A percentile compares a stretch with the other conserved stretches of the same genome.
These are phyloP conservation scores for Alternaria burnsii DNA, from an alignment of 2,329 filamentous ascomycete genomes.

Conservation along the genomic window DNA sequence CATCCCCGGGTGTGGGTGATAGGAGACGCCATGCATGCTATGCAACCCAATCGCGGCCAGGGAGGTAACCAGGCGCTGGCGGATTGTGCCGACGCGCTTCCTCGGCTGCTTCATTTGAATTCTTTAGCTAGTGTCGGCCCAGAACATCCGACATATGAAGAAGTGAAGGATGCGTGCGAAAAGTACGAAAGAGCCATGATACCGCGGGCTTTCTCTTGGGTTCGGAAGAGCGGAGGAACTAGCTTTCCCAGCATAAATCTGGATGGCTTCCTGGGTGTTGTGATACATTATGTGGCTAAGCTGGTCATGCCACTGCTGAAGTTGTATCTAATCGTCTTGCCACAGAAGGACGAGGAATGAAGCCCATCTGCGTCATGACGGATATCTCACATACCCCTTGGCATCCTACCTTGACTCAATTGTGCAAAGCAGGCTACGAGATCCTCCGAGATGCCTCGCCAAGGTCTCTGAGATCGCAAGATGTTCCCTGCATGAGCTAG, in stretches of 20 bases:
- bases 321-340: neutral
- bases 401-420: neutral
- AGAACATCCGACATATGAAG: neutral
- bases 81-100: neutral
- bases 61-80: constrained; percentile 3
- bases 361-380: neutral
- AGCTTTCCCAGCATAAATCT: neutral
- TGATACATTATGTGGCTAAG: neutral
- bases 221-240: constrained; percentile 4
- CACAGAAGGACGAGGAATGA: constrained; percentile 1
- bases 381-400: neutral
- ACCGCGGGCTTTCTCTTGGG: constrained; percentile 1
- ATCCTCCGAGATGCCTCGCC: neutral
- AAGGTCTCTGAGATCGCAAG: neutral
- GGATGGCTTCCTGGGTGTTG: neutral
- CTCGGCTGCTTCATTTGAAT: constrained; percentile 1
- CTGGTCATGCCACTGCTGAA: neutral
- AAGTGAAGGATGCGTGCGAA: neutral
- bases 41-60: constrained; percentile 8
- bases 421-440: neutral
- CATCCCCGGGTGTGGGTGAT: constrained; percentile 3
- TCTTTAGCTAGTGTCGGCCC: neutral
- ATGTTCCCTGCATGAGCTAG: neutral
- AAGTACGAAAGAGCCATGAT: neutral
- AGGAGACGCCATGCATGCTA: constrained; percentile 5